Percentiles rank a stretch among this genome's conserved stretches.
phyloP scores from a whole-genome alignment of 768 basidiomycete genomes.

The Russula foetens region DNA sequence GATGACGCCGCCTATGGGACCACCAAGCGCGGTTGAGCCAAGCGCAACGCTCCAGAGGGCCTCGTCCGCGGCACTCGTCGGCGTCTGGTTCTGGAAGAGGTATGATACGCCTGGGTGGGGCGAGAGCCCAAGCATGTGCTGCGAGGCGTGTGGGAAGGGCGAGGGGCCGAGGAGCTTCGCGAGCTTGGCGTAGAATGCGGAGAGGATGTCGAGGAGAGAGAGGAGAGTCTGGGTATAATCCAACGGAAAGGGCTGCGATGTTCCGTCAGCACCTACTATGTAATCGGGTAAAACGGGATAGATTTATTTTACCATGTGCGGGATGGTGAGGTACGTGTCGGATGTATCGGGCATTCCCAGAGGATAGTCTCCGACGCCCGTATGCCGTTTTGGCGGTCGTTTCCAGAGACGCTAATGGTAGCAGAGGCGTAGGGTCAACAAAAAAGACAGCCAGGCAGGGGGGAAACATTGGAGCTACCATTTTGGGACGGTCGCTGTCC shows the following conservation, averaged over 20 bases:
- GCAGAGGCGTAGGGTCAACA: neutral
- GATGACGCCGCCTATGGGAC: slow-evolving; percentile 28
- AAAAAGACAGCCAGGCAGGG: neutral
- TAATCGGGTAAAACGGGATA: neutral
- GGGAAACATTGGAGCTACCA: slow-evolving; percentile 36
- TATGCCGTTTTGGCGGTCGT: slow-evolving; percentile 47
- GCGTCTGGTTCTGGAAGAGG: slow-evolving; percentile 47
- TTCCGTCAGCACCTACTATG: neutral
- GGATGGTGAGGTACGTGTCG: slow-evolving; percentile 60
- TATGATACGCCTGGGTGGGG: slow-evolving; percentile 82
- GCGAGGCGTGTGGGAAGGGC: slow-evolving; percentile 57
- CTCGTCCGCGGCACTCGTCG: slow-evolving; percentile 33
- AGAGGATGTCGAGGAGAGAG: slow-evolving; percentile 82
- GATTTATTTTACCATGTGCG: slow-evolving; percentile 56
- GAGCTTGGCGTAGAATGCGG: slow-evolving; percentile 86
- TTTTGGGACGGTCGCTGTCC: slow-evolving; percentile 64
- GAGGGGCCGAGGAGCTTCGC: slow-evolving; percentile 77
- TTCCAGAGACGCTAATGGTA: slow-evolving; percentile 42
- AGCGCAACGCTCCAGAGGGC: slow-evolving; percentile 67
- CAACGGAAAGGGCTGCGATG: slow-evolving; percentile 67
- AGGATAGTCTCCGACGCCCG: slow-evolving; percentile 51
- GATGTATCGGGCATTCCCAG: slow-evolving; percentile 57
- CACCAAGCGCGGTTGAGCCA: slow-evolving; percentile 20
- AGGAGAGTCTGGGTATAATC: slow-evolving; percentile 88
- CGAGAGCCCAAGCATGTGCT: slow-evolving; percentile 69